Percentiles rank a stretch among this genome's conserved stretches.
phyloP scores from a whole-genome alignment of 2,329 filamentous ascomycete genomes.

The Aspergillus tamarii region DNA sequence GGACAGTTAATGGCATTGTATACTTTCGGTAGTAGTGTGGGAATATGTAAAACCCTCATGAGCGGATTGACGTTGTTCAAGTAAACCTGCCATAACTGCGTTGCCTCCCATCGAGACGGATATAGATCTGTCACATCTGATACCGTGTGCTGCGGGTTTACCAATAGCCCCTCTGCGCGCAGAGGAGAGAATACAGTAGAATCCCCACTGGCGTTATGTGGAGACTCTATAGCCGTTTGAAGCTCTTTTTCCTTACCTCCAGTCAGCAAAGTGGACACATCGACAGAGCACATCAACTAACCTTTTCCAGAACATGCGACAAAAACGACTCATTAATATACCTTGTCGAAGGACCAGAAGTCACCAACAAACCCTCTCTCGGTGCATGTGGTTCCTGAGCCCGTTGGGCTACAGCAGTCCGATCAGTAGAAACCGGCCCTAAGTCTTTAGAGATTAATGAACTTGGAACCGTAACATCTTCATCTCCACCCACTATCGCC shows the following conservation, averaged over 20 bases:
- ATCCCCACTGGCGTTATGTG: constrained; percentile 5
- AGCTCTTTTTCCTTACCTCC: constrained; percentile 22
- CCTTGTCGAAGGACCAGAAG: constrained; percentile 21
- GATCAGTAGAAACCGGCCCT: neutral
- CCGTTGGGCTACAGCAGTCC: neutral
- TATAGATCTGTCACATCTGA: constrained; percentile 20
- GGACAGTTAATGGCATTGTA: constrained; percentile 34
- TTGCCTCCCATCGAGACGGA: constrained; percentile 29
- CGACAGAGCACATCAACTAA: neutral
- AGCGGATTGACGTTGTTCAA: constrained; percentile 33
- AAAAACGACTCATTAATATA: constrained; percentile 35
- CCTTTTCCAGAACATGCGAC: constrained; percentile 31
- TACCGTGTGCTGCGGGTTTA: constrained; percentile 20
- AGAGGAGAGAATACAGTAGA: constrained; percentile 17
- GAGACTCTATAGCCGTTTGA: constrained; percentile 26
- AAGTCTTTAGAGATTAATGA: neutral
- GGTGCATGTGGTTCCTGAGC: neutral
- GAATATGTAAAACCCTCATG: constrained; percentile 34
- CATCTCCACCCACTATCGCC: neutral
- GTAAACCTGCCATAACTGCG: constrained; percentile 33
- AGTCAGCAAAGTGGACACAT: neutral
- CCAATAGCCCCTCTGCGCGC: constrained; percentile 27
- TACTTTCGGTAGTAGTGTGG: constrained; percentile 29
- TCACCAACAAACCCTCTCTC: constrained; percentile 24
- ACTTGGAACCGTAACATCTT: neutral